These are phyloP conservation scores for Xylaria flabelliformis DNA, from an alignment of 495 filamentous ascomycete species.

Conservation along the genomic window DNA sequence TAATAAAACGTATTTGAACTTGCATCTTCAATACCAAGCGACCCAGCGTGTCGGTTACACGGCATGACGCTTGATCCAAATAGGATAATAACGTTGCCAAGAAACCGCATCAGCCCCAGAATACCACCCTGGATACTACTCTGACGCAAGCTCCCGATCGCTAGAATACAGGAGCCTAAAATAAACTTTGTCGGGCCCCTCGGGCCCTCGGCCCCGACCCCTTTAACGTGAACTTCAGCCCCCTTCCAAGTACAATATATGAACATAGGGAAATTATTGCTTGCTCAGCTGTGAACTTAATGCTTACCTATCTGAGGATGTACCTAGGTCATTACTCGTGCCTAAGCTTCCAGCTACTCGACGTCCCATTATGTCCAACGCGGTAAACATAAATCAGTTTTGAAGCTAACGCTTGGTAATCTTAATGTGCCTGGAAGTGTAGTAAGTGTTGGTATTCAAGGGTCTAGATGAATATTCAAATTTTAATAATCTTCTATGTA, in stretches of 20 bases:
- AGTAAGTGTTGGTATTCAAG: no score
- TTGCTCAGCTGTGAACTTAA: neutral
- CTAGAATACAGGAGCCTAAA: neutral
- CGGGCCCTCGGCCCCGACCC: no score
- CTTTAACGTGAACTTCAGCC: neutral
- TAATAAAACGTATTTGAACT: neutral
- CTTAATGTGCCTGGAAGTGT: no score
- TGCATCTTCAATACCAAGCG: conserved; percentile 19
- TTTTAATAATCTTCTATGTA: no score
- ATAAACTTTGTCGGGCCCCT: neutral
- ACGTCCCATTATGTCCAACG: neutral
- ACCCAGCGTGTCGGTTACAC: conserved; percentile 21
- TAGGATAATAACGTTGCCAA: conserved; percentile 37
- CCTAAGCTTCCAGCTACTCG: neutral
- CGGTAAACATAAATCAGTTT: neutral
- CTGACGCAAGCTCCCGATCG: neutral
- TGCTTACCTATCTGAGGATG: neutral
- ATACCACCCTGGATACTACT: neutral
- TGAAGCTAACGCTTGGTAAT: neutral
- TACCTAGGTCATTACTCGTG: neutral
- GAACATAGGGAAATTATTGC: neutral
- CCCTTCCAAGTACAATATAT: neutral
- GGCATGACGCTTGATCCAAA: conserved; percentile 29
- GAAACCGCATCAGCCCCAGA: conserved; percentile 19
- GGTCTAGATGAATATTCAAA: no score